Evolutionary conservation across 305 asterid genomes (phyloP), one percentile per base, ranked within the genome.

Genomic region (Fraxinus greggii): DNA sequence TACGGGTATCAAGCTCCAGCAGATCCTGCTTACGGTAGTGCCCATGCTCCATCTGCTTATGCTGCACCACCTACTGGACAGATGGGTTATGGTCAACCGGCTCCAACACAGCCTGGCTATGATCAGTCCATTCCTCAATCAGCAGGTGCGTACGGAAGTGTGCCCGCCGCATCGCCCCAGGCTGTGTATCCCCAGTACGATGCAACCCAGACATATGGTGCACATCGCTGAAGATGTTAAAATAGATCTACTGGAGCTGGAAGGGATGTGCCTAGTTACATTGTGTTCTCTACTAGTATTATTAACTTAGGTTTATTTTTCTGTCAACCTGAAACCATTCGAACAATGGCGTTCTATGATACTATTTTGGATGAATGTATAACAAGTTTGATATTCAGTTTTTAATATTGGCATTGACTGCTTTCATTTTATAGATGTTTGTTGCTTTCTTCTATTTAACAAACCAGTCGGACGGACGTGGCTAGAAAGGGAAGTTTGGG

Each of bases 1-100:
- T 92, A 92, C 40, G 99, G 98, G 74, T 96, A 96, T 87, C 98
- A 94, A 87, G 94, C 87, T 31, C 81, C 89, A 2, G 86, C 91
- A 21, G 98, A 93, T 77, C 87, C 93, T 12, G 88, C 92, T 59
- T 92, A 93, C 85, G 91, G 90, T 81, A 87, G 84, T 75, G 77
- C 90, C 72, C 92, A 86, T 77, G 88, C 78, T 56, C 79, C 40
- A 70, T 17, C 76, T 0, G 76, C 42, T 29, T 70, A 70, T 70
- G 76, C 76, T 70, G 42, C 40, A 29, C 8, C 75, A 5, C 0
- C 24, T 69, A 2, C 75, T 69, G 91, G 86, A 26, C 97, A 91
- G 85, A 38, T 87, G 23, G 86, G 92, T 42, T 92, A 94, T 85
- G 88, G 87, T 36, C 95, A 91, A 73, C 88, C 90, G 0, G 4